A percentile compares a stretch with the other conserved stretches of the same genome.
These are phyloP conservation scores for Calonectria crousiana DNA, from an alignment of 2,329 filamentous ascomycete species.

Conservation along the genomic window DNA sequence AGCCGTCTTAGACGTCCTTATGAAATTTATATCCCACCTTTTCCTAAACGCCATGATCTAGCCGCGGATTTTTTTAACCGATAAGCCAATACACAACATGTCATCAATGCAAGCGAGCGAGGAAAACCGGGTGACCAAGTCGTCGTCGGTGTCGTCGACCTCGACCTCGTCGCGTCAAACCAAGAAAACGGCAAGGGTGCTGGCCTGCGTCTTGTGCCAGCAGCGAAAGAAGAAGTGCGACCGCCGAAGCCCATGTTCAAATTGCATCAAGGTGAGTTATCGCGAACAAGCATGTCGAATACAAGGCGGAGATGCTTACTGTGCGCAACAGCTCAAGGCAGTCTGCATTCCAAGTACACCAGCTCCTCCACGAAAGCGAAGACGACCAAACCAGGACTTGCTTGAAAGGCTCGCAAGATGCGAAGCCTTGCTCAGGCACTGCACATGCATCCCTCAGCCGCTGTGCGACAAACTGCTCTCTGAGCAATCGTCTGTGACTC, in stretches of 20 bases:
- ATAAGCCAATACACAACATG: slow-evolving; percentile 9
- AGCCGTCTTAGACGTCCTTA: neutral
- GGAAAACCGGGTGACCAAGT: slow-evolving; percentile 3
- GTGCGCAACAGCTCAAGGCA: slow-evolving; percentile 36
- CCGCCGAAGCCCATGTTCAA: slow-evolving; percentile 46
- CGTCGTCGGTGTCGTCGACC: slow-evolving; percentile 23
- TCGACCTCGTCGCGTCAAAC: slow-evolving; percentile 23
- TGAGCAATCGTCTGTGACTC: slow-evolving; percentile 22
- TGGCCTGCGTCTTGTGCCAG: slow-evolving; percentile 47
- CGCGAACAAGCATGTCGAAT: neutral
- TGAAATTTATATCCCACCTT: slow-evolving; percentile 7
- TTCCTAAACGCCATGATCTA: neutral
- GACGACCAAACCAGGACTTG: slow-evolving; percentile 45
- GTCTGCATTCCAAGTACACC: slow-evolving; percentile 40
- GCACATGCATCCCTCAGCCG: slow-evolving; percentile 37
- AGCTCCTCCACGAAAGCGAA: slow-evolving; percentile 46
- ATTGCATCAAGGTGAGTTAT: slow-evolving; percentile 43
- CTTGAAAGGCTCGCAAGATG: slow-evolving; percentile 42
- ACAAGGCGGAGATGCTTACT: neutral
- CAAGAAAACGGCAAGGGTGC: slow-evolving; percentile 28
- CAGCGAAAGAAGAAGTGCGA: slow-evolving; percentile 52
- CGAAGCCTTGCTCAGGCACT: slow-evolving; percentile 42
- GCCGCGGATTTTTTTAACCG: neutral
- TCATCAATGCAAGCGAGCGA: neutral
- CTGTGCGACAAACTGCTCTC: slow-evolving; percentile 29